phyloP scores from a whole-genome alignment of 2,329 filamentous ascomycete species.

The Myrmaecium sp. region DNA sequence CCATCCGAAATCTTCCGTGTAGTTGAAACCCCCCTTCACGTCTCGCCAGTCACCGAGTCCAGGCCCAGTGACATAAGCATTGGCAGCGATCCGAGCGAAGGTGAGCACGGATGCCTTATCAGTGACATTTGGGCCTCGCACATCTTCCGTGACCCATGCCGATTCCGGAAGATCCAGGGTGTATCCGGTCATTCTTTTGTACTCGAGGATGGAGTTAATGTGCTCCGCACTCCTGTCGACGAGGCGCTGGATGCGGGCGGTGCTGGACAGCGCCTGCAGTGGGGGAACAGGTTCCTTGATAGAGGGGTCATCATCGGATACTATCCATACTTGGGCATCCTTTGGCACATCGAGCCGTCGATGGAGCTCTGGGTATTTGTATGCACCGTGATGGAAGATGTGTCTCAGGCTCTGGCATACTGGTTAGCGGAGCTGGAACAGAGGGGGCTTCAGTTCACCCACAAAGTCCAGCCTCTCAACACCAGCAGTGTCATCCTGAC shows the following conservation, averaged over 20 bases:
- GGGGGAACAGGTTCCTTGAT: conserved; percentile 24
- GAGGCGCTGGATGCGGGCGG: conserved; percentile 61
- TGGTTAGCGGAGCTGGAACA: background rate
- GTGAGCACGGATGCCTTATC: conserved; percentile 72
- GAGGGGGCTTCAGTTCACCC: conserved; percentile 7
- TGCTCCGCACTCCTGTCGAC: conserved; percentile 58
- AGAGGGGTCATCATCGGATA: conserved; percentile 35
- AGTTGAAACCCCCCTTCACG: conserved; percentile 51
- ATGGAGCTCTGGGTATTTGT: conserved; percentile 56
- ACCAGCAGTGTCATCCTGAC: conserved; percentile 5
- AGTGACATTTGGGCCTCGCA: conserved; percentile 64
- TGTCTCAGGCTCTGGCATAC: conserved; percentile 51
- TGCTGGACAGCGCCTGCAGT: conserved; percentile 41
- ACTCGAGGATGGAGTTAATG: conserved; percentile 62
- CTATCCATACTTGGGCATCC: conserved; percentile 44
- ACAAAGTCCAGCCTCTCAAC: conserved; percentile 4
- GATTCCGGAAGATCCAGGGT: conserved; percentile 48
- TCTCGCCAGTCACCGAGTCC: conserved; percentile 63
- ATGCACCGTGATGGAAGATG: conserved; percentile 80
- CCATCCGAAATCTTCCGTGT: conserved; percentile 85
- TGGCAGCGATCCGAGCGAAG: conserved; percentile 73
- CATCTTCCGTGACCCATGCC: conserved; percentile 61
- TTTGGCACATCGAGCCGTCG: conserved; percentile 54
- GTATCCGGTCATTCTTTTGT: conserved; percentile 51
- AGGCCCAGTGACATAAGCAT: conserved; percentile 69